Conservation (phyloP, 2,329 filamentous ascomycete species). For the Fusarium verrucosum region DNA sequence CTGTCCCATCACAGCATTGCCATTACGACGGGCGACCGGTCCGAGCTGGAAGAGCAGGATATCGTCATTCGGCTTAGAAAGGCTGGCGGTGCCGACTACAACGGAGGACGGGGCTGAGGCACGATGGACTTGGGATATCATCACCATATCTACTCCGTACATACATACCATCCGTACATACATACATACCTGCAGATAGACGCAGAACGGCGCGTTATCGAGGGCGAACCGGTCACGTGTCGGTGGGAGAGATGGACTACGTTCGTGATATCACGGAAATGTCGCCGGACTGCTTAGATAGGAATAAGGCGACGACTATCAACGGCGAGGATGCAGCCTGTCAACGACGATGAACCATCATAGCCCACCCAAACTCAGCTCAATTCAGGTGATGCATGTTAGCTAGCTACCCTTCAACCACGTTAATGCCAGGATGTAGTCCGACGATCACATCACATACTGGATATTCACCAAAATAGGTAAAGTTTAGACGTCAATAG, state of each 20-base stretch:
- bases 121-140: background rate
- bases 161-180: background rate
- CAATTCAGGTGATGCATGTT: background rate
- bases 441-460: conserved; percentile 30
- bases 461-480: conserved; percentile 26
- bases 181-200: background rate
- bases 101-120: conserved; percentile 67
- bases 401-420: background rate
- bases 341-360: background rate
- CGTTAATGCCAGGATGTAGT: conserved; percentile 11
- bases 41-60: conserved; percentile 69
- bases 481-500: conserved; percentile 8
- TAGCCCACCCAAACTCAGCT: conserved; percentile 1
- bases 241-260: background rate
- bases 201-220: background rate
- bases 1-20: conserved; percentile 72
- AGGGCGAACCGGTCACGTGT: conserved; percentile 18
- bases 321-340: background rate
- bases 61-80: conserved; percentile 69
- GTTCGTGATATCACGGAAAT: background rate
- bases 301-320: conserved; percentile 10
- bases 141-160: background rate
- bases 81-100: conserved; percentile 76
- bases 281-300: conserved; percentile 30
- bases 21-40: conserved; percentile 68